Conservation (phyloP, 1,139 yeast genomes). For the Geotrichum bryndzae region DNA sequence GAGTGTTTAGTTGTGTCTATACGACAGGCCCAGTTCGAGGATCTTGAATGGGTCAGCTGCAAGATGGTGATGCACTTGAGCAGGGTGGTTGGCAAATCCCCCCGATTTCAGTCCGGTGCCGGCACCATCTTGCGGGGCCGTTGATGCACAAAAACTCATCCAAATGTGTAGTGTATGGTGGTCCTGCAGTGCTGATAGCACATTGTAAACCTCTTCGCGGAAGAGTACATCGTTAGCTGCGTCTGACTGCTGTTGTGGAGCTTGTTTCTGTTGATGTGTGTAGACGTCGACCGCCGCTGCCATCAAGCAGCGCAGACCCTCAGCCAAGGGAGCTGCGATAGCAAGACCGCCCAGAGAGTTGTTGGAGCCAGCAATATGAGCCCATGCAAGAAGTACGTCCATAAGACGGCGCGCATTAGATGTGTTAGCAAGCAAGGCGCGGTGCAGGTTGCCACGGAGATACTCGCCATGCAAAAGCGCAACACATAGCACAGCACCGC, state of each 20-base stretch:
- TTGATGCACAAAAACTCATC: not conserved
- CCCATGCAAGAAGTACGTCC: conserved; percentile 25
- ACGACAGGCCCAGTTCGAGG: not conserved
- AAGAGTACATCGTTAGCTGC: not conserved
- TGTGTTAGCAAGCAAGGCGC: conserved; percentile 3
- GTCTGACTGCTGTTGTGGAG: not conserved
- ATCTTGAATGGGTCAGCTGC: not conserved
- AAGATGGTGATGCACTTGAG: not conserved
- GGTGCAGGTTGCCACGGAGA: conserved; percentile 4
- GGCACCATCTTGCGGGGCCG: not conserved
- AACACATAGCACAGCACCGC: conserved; percentile 23
- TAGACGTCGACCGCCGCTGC: not conserved
- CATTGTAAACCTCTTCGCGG: not conserved
- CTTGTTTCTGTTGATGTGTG: not conserved
- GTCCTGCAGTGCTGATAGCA: not conserved
- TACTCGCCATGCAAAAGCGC: conserved; percentile 21
- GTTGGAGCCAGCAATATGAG: conserved; percentile 21
- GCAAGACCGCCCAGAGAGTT: conserved; percentile 25
- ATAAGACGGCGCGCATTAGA: conserved; percentile 21
- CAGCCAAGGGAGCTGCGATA: conserved; percentile 22
- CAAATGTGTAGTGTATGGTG: not conserved
- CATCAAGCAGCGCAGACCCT: conserved; percentile 10
- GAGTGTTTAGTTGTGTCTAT: not conserved
- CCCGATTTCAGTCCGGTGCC: not conserved
- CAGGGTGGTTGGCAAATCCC: not conserved